These are phyloP conservation scores for Sisymbrium altissimum DNA, from an alignment of 345 rosid species.

Conservation along the genomic window DNA sequence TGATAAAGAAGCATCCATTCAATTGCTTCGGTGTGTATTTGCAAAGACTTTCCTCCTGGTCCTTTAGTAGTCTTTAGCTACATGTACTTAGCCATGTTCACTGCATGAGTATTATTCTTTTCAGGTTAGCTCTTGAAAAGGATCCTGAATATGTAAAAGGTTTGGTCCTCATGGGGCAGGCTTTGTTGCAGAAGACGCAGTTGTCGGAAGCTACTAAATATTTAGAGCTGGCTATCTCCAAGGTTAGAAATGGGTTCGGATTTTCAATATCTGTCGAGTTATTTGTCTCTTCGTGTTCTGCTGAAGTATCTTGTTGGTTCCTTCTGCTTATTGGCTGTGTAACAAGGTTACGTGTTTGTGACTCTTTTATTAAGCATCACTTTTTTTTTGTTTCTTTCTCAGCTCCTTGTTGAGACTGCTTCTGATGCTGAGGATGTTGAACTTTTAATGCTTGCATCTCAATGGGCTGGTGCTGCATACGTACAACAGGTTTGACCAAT, in stretches of 20 bases:
- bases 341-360: not conserved
- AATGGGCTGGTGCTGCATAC: constrained; percentile 76
- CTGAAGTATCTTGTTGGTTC: not conserved
- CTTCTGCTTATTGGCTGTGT: constrained; percentile 9
- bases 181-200: constrained; percentile 54
- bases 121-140: constrained; percentile 73
- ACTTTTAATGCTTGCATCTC: constrained; percentile 70
- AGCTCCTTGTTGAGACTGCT: constrained; percentile 52
- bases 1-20: constrained; percentile 48
- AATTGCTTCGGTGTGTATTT: constrained; percentile 51
- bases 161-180: constrained; percentile 68
- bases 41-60: not conserved
- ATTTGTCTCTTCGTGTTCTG: not conserved
- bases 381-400: constrained; percentile 16
- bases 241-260: constrained; percentile 42
- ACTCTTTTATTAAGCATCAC: constrained; percentile 17
- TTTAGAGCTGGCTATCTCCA: constrained; percentile 73
- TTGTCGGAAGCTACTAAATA: constrained; percentile 52
- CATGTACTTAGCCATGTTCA: constrained; percentile 8
- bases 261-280: not conserved
- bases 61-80: not conserved
- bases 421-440: constrained; percentile 50
- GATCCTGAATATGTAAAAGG: constrained; percentile 67
- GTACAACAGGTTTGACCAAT: constrained; percentile 53
- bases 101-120: constrained; percentile 7